Conservation (phyloP, 1,284 basidiomycete genomes). For the Ceratorhiza oryzae-sativae region DNA sequence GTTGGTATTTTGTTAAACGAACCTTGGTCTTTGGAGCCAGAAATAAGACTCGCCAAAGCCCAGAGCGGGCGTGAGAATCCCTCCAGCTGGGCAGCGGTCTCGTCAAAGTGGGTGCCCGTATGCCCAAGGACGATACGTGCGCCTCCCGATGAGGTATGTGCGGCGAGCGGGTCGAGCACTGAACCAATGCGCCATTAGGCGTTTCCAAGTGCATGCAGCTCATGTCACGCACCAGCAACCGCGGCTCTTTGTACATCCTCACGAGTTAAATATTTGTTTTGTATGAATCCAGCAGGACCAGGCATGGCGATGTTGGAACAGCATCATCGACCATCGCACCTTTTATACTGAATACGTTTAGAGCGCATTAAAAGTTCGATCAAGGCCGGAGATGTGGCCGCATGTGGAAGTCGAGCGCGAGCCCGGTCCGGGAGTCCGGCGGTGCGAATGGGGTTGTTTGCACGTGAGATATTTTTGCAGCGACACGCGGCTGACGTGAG, state of each 20-base stretch:
- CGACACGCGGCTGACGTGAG: neutral
- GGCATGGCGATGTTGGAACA: constrained; percentile 6
- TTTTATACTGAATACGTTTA: neutral
- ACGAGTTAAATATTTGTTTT: constrained; percentile 32
- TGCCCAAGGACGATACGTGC: constrained; percentile 73
- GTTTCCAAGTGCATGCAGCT: neutral
- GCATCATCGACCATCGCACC: neutral
- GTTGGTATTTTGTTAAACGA: constrained; percentile 53
- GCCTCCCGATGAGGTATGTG: constrained; percentile 75
- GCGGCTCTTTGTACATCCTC: constrained; percentile 25
- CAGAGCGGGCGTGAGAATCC: constrained; percentile 79
- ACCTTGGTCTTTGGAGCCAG: constrained; percentile 59
- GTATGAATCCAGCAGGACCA: constrained; percentile 26
- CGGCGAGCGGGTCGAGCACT: constrained; percentile 69
- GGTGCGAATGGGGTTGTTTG: constrained; percentile 3
- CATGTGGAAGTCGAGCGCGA: neutral
- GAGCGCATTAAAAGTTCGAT: neutral
- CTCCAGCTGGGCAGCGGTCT: constrained; percentile 74
- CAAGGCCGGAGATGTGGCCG: neutral
- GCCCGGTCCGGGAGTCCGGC: constrained; percentile 26
- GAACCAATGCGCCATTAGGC: too few relatives aligned
- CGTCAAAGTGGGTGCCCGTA: constrained; percentile 79
- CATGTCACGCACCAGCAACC: constrained; percentile 10
- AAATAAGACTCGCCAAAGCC: constrained; percentile 72
- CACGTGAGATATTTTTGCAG: neutral